Evolutionary conservation across 2,329 filamentous ascomycete genomes (phyloP), one percentile per base, ranked within the genome.

Genomic region (Pyrenophora seminiperda): DNA sequence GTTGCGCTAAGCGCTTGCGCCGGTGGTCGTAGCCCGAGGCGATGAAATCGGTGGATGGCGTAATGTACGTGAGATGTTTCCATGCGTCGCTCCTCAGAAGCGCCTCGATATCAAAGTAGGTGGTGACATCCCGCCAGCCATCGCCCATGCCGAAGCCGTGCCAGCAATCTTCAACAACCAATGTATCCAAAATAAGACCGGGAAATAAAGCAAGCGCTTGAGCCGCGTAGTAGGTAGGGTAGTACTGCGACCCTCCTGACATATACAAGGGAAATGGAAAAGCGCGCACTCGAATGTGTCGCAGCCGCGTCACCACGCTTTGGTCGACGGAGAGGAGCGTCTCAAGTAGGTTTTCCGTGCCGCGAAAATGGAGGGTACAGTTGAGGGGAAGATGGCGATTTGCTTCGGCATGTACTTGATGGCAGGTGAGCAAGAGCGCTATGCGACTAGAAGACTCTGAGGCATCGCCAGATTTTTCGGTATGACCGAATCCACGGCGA

Each of bases 131-230:
- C 42, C 67, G 64, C 66, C 66, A 72, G 14, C 63, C 62, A 37
- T 70, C 68, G 14, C 63, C 61, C 36, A 69, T 46, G 4, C 67
- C 69, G 36, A 66, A 65, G n/a, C 66, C 68, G 47, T 73, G 70
- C 58, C 68, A 72, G 31, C 62, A 63, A 37, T 73, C 70, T 17
- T 72, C 65, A 1, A 73, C 62, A 15, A 66, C 56, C 7, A 73
- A 54, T 6, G 60, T 58, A 31, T 71, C 61, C 7, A 73, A 57
- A 47, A 65, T 61, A 10, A 73, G 53, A 0, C 70, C 68, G 7
- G 69, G 68, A 5, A 73, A 52, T 6, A 72, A 46, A 6, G 58
- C 54, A 7, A 73, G 40, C 2, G 70, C 68, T 38, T 70, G 66
- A 29, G 56, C 56, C 14, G 67, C 68, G 42, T 66, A 66, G 45